Evolutionary conservation across 192 early-diverging fungal genomes (phyloP), one percentile per base, ranked within the genome.

Genomic region (Umbelopsis isabellina): DNA sequence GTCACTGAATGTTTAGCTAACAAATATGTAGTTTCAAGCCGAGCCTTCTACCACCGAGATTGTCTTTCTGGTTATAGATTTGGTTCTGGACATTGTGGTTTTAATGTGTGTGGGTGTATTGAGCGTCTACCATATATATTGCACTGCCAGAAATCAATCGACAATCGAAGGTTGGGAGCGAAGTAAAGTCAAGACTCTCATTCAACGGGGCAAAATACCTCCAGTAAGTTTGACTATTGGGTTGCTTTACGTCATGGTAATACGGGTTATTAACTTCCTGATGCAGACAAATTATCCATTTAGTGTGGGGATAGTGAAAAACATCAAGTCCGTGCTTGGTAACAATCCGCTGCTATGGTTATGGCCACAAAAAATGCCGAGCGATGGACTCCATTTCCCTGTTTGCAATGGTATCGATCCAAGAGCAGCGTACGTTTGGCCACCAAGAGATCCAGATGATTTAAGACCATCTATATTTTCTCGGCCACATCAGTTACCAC

Each of bases 151-250:
- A 51, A 93, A 94, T 71, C 86, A 87, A 22, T 91, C 93, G 0
- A 94, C 93, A 5, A 96, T 95, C 68, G 94, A 96, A 75, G 83
- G 74, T 51, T 88, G 87, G 78, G 93, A 94, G 73, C 89, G 87
- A 68, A 83, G 85, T 49, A 89, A 87, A 66, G 91, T 94, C 25
- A 80, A 86, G 0, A 79, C 80, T 6, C 76, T 95, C 67, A 82
- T 91, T 47, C 78, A 81, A 44, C 70, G 78, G 33, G 86, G 86
- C n/a, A 89, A 87, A 45, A 85, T 95, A 22, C 73, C 71, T 50
- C 51, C 79, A 55, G 76, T 88, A 84, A 73, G 74, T 72, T 33
- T 7, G 20, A 37, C 7, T 41, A 37, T 41, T 61, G 4, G 1
- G 3, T 51, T 51, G 16, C 55, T 4, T 13, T 21, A 35, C 27